Evolutionary conservation across 495 filamentous ascomycete species (phyloP), one percentile per base, ranked within the genome.

Genomic region (Annulohypoxylon maeteangense): DNA sequence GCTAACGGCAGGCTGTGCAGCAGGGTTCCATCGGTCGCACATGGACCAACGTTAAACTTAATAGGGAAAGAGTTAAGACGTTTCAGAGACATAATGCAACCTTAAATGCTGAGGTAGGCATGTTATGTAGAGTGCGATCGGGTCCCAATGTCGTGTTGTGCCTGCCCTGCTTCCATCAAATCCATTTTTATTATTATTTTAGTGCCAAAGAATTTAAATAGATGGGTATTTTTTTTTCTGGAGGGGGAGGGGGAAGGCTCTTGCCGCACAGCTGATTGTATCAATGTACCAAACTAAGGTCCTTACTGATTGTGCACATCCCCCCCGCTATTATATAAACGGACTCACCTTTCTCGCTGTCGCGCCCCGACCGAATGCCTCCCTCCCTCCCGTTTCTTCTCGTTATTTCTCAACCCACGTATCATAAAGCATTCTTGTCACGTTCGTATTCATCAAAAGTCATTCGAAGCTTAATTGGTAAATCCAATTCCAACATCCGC

Each of bases 251-350:
- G 53, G 68, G 36, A 59, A 22, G 50, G 53, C 60, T 70, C 67
- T 32, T 62, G 64, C 69, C 42, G 65, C 67, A 65, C 67, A 65
- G 66, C 66, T 74, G 71, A 74, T 70, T 74, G 70, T 68, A 51
- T 51, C 23, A n/a, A 29, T 23, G 47, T 51, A 67, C 69, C 61
- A 48, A 66, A 56, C 61, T 65, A 70, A 34, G 61, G 18, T 48
- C 18, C 45, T 77, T 78, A 78, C 75, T 78, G 75, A 78, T 78
- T 78, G 75, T 73, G 72, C 75, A 72, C 66, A 65, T 74, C 68
- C 81, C 82, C 82, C 80, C 77, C 74, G 78, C 67, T 78, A 74
- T 63, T 83, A 84, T 84, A 84, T 83, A 82, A 84, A 81, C 78
- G 80, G 75, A 66, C 71, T 76, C 77, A 74, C 80, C 61, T 76